phyloP scores from a whole-genome alignment of 2,329 filamentous ascomycete species.

The Ampelomyces quisqualis region DNA sequence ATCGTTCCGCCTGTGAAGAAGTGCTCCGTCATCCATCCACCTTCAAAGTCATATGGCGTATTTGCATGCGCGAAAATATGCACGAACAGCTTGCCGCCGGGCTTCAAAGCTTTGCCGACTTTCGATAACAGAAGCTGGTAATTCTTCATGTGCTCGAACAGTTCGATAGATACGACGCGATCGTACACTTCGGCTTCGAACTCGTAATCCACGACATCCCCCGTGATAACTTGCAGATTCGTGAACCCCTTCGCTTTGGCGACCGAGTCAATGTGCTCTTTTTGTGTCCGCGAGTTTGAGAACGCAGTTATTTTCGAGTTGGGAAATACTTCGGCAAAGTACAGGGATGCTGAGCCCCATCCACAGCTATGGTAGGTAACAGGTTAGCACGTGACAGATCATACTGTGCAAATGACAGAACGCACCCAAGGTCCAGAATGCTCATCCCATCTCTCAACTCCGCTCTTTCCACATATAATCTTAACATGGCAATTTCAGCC shows the following conservation, averaged over 20 bases:
- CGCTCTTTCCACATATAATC: conserved; percentile 62
- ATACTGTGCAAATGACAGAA: conserved; percentile 23
- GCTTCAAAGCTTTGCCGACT: conserved; percentile 59
- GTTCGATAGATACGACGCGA: conserved; percentile 67
- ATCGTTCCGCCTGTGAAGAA: conserved; percentile 75
- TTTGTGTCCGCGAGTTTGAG: conserved; percentile 69
- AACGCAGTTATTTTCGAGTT: conserved; percentile 64
- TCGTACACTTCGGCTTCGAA: conserved; percentile 62
- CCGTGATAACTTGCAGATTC: conserved; percentile 66
- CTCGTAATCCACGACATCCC: conserved; percentile 66
- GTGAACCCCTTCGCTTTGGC: conserved; percentile 58
- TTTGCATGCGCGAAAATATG: conserved; percentile 66
- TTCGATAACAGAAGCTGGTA: conserved; percentile 68
- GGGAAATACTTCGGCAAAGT: conserved; percentile 65
- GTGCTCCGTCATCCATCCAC: conserved; percentile 72
- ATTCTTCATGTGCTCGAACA: conserved; percentile 78
- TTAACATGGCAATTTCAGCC: conserved; percentile 67
- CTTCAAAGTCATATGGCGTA: conserved; percentile 69
- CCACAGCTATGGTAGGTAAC: conserved; percentile 60
- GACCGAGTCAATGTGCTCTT: conserved; percentile 63
- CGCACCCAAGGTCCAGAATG: conserved; percentile 62
- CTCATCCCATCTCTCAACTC: conserved; percentile 60
- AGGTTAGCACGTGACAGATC: not conserved
- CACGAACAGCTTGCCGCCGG: conserved; percentile 66
- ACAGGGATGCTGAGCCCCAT: conserved; percentile 67